A percentile compares a stretch with the other conserved stretches of the same genome.
Evolutionary conservation across 371 early-diverging fungal species (phyloP).

Genomic region (Mortierella sp.): DNA sequence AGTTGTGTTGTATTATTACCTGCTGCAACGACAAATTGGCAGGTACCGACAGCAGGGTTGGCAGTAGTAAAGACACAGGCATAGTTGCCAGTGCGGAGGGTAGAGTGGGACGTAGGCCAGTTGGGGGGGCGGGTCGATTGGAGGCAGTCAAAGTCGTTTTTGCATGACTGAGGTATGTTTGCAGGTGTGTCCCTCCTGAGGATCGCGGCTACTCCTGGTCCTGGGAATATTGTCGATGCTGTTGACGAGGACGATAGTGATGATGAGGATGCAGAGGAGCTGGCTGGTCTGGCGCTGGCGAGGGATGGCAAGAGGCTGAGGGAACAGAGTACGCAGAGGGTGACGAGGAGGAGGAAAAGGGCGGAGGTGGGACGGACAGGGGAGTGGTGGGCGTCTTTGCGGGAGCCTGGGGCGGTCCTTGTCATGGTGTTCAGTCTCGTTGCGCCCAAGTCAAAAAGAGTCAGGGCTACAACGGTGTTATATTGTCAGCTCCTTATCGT

Average conservation of each 20-base stretch:
- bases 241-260: not conserved
- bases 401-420: not conserved
- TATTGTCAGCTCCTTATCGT: too few relatives aligned
- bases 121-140: conserved; percentile 27
- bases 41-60: conserved; percentile 22
- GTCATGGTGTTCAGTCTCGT: too few relatives aligned
- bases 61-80: conserved; percentile 34
- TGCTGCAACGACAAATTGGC: conserved; percentile 58
- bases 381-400: not conserved
- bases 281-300: not conserved
- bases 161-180: conserved; percentile 32
- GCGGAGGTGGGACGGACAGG: not conserved
- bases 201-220: conserved; percentile 7
- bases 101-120: conserved; percentile 40
- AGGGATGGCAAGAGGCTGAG: not conserved
- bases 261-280: not conserved
- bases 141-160: conserved; percentile 50
- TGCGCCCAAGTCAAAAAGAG: too few relatives aligned
- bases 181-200: conserved; percentile 29
- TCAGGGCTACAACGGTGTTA: too few relatives aligned
- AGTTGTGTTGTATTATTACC: conserved; percentile 20
- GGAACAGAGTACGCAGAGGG: too few relatives aligned
- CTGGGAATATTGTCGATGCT: not conserved
- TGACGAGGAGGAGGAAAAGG: not conserved
- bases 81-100: conserved; percentile 37